Evolutionary conservation across 495 filamentous ascomycete species (phyloP).

Genomic region (Annulohypoxylon maeteangense): DNA sequence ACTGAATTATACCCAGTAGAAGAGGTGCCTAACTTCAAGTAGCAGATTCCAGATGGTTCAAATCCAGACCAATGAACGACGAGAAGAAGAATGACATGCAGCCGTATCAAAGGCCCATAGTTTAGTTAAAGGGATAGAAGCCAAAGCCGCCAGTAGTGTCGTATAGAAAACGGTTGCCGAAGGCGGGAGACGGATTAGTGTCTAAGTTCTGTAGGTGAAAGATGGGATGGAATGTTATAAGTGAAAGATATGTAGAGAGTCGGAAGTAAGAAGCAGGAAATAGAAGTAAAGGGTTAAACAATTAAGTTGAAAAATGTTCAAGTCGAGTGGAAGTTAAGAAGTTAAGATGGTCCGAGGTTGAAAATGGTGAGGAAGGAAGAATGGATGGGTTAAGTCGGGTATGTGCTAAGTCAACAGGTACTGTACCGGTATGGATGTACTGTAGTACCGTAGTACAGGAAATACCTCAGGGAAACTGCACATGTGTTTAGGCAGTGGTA

Average conservation of each 20-base stretch:
- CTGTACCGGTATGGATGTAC: not conserved
- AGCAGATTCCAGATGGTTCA: slow-evolving; percentile 12
- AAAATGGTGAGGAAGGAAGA: not conserved
- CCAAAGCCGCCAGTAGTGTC: not conserved
- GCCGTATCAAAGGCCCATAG: slow-evolving; percentile 27
- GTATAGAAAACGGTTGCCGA: not conserved
- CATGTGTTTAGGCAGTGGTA: slow-evolving; percentile 8
- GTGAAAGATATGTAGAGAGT: not conserved
- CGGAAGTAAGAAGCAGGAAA: not conserved
- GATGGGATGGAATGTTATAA: not conserved
- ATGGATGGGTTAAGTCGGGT: not conserved
- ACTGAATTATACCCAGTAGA: slow-evolving; percentile 3
- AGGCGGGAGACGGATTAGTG: not conserved
- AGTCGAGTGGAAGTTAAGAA: slow-evolving; percentile 5
- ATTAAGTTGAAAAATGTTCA: not conserved
- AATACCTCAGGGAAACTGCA: not conserved
- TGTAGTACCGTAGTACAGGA: not conserved
- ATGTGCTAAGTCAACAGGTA: not conserved
- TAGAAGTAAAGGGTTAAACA: not conserved
- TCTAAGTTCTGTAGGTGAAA: slow-evolving; percentile 4
- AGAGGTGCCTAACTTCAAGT: slow-evolving; percentile 6
- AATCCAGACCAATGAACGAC: slow-evolving; percentile 22
- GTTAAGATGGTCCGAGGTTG: slow-evolving; percentile 7
- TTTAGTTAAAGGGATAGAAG: slow-evolving; percentile 3
- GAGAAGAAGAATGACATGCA: slow-evolving; percentile 22